Conservation (phyloP, 2,329 filamentous ascomycete genomes). For the Pyrenochaeta sp. region DNA sequence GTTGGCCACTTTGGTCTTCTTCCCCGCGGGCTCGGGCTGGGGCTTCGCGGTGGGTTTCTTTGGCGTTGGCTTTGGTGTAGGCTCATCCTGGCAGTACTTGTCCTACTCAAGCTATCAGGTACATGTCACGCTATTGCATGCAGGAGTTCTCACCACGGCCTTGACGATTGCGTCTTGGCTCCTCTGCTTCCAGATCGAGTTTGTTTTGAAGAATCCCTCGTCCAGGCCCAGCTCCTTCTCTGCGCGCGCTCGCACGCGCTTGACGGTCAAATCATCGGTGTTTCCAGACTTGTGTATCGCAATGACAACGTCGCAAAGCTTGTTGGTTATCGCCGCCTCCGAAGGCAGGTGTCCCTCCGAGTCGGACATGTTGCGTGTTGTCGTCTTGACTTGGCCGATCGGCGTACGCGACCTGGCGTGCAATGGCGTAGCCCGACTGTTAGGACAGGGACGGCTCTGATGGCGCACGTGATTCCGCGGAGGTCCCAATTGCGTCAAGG, state of each 20-base stretch:
- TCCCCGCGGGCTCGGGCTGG: slow-evolving; percentile 31
- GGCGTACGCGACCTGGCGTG: slow-evolving; percentile 17
- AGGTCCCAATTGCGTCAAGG: slow-evolving; percentile 16
- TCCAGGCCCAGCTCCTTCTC: slow-evolving; percentile 62
- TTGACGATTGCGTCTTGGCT: slow-evolving; percentile 48
- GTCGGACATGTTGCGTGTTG: slow-evolving; percentile 41
- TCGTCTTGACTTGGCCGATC: slow-evolving; percentile 13
- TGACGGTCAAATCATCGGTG: slow-evolving; percentile 64
- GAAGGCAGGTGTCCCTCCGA: slow-evolving; percentile 41
- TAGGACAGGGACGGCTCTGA: slow-evolving; percentile 23
- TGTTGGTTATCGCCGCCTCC: slow-evolving; percentile 49
- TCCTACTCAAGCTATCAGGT: slow-evolving; percentile 29
- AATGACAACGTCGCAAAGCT: slow-evolving; percentile 53
- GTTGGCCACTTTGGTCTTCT: slow-evolving; percentile 27
- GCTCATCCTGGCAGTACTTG: slow-evolving; percentile 38
- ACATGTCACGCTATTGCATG: not conserved
- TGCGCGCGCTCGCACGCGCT: slow-evolving; percentile 61
- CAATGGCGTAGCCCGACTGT: slow-evolving; percentile 11
- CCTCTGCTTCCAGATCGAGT: slow-evolving; percentile 64
- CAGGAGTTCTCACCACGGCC: slow-evolving; percentile 35
- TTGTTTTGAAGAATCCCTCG: slow-evolving; percentile 64
- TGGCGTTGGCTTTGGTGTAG: slow-evolving; percentile 25
- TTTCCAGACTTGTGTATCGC: slow-evolving; percentile 52
- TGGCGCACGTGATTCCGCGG: slow-evolving; percentile 21
- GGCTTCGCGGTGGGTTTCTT: slow-evolving; percentile 31